Evolutionary conservation across 345 rosid species (phyloP), one percentile per base, ranked within the genome.

Genomic region (Turritis glabra): DNA sequence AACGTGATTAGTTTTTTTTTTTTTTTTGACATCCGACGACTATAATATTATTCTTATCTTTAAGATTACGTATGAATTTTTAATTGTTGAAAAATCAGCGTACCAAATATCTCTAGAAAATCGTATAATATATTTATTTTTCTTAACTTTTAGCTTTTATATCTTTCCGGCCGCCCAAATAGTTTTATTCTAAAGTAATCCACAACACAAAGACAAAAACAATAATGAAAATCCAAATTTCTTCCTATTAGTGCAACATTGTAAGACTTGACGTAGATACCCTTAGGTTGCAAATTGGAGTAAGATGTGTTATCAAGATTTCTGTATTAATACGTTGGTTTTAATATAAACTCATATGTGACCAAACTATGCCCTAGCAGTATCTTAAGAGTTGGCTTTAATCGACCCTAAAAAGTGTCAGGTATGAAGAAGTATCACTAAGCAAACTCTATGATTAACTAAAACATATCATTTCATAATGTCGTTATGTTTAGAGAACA

Each of bases 121-220:
- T 8, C 69, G 69, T 64, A 71, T 71, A 56, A 27, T 15, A 46
- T 53, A 63, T 63, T 35, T 0, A 10, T 64, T 15, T 76, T 48
- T 48, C 29, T 5, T 38, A 61, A 64, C 72, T 64, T 71, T 71
- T 47, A 37, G 53, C 47, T 48, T 56, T 77, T 40, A 30, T 21
- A 59, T 50, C 37, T 51, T 67, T 77, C 52, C 55, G 72, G 76
- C 72, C 76, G 72, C 53, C 72, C 55, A 64, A 63, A 54, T 46
- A 64, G 53, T 37, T 69, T 54, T 53, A 37, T 72, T 53, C 72
- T 64, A 64, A 77, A 71, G 76, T 54, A 55, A 63, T 15, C 66
- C 50, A 46, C 15, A 55, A 37, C 14, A 15, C 5, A 69, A 58
- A 22, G 37, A 30, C 64, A 19, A 32, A 22, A n/a, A 61, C 69